Conservation (phyloP, 257 asterid genomes). For the Henckelia pumila region DNA sequence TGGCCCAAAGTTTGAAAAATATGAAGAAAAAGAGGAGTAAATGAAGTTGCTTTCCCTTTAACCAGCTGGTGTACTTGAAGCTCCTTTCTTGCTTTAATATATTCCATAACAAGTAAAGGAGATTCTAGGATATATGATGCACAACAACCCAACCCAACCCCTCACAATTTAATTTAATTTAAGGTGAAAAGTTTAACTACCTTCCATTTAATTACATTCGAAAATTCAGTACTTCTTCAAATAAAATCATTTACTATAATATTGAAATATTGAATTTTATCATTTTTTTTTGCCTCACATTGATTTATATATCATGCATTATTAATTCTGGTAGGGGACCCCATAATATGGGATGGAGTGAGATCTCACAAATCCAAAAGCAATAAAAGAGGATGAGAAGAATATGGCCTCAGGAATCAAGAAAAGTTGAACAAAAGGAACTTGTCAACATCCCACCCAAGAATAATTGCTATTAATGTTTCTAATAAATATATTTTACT, state of each 20-base stretch:
- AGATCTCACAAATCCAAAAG: conserved; percentile 42
- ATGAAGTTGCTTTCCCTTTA: conserved; percentile 39
- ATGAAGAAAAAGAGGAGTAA: conserved; percentile 28
- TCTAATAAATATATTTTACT: too few relatives aligned
- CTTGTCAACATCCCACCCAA: conserved; percentile 56
- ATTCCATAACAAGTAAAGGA: conserved; percentile 69
- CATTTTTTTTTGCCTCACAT: conserved; percentile 27
- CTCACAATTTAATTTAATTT: too few relatives aligned
- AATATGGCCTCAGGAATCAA: conserved; percentile 66
- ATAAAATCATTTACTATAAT: too few relatives aligned
- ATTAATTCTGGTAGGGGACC: conserved; percentile 44
- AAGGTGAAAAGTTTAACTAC: too few relatives aligned
- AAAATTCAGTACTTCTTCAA: too few relatives aligned
- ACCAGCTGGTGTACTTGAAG: conserved; percentile 51
- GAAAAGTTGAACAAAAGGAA: conserved; percentile 53
- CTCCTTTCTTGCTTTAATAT: conserved; percentile 53
- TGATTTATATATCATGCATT: too few relatives aligned
- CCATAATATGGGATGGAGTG: conserved; percentile 25
- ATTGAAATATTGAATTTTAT: too few relatives aligned
- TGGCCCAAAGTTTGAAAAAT: conserved; percentile 60
- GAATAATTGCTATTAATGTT: conserved; percentile 37
- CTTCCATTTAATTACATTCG: not conserved
- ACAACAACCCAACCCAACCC: conserved; percentile 29
- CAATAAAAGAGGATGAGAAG: conserved; percentile 35
- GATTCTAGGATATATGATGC: conserved; percentile 96